A percentile compares a stretch with the other conserved stretches of the same genome.
Evolutionary conservation across 2,329 filamentous ascomycete genomes (phyloP).

Genomic region (Sarocladium strictum): DNA sequence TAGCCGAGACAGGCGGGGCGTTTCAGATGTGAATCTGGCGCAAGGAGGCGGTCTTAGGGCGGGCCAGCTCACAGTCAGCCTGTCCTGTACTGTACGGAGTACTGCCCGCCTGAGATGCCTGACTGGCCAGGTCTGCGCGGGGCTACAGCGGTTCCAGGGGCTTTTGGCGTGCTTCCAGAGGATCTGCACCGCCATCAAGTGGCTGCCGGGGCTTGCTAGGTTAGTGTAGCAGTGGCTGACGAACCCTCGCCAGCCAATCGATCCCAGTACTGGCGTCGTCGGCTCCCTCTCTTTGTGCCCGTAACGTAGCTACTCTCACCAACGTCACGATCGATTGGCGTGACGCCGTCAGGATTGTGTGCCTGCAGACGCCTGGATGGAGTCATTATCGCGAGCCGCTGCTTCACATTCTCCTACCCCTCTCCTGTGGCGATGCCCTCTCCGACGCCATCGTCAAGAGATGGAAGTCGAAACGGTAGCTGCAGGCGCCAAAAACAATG

Average conservation of each 20-base stretch:
- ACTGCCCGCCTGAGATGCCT: too few relatives aligned
- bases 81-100: too few relatives aligned
- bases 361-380: neutral
- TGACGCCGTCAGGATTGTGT: neutral
- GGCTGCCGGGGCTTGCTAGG: neutral
- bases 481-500: neutral
- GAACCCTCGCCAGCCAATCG: neutral
- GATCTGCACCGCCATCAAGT: neutral
- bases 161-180: neutral
- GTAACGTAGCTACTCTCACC: neutral
- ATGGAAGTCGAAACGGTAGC: neutral
- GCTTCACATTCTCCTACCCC: neutral
- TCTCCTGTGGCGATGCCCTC: neutral
- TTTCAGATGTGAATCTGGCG: conserved; percentile 8
- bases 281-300: neutral
- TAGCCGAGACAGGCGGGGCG: conserved; percentile 6
- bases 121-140: neutral
- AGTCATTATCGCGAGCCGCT: neutral
- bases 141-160: neutral
- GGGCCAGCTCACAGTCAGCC: too few relatives aligned
- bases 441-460: neutral
- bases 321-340: neutral
- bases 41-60: conserved; percentile 3
- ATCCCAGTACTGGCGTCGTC: neutral
- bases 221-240: neutral